phyloP scores from a whole-genome alignment of 2,329 filamentous ascomycete species.

The Aspergillus carbonarius region DNA sequence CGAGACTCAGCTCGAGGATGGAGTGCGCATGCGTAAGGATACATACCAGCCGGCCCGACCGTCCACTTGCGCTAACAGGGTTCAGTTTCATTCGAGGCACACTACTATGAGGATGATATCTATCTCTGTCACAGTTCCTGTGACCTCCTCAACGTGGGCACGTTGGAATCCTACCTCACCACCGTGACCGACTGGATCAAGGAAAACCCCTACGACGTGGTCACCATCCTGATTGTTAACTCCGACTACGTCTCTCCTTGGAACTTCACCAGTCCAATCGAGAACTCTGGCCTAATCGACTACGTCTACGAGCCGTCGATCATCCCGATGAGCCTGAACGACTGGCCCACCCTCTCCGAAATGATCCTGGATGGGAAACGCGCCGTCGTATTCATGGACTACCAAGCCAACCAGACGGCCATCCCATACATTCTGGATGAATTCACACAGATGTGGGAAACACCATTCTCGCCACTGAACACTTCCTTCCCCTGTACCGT shows the following conservation, averaged over 20 bases:
- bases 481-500: constrained; percentile 72
- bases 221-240: constrained; percentile 84
- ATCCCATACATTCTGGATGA: constrained; percentile 88
- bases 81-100: constrained; percentile 60
- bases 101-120: constrained; percentile 56
- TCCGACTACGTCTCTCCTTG: constrained; percentile 66
- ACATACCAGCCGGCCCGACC: neutral
- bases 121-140: constrained; percentile 87
- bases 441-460: constrained; percentile 88
- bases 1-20: constrained; percentile 72
- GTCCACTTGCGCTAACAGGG: neutral
- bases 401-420: constrained; percentile 74
- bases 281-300: constrained; percentile 67
- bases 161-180: constrained; percentile 70
- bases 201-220: constrained; percentile 77
- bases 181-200: constrained; percentile 71
- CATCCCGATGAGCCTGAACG: constrained; percentile 66
- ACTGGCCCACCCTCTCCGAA: constrained; percentile 80
- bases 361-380: constrained; percentile 72
- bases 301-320: constrained; percentile 73
- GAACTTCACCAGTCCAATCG: constrained; percentile 67
- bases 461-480: constrained; percentile 73
- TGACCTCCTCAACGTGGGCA: constrained; percentile 76
- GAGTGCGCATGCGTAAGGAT: constrained; percentile 55
- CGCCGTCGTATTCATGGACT: constrained; percentile 80